Base-by-base conservation (phyloP, 345 rosid genomes). In the Salix caprea region DNA sequence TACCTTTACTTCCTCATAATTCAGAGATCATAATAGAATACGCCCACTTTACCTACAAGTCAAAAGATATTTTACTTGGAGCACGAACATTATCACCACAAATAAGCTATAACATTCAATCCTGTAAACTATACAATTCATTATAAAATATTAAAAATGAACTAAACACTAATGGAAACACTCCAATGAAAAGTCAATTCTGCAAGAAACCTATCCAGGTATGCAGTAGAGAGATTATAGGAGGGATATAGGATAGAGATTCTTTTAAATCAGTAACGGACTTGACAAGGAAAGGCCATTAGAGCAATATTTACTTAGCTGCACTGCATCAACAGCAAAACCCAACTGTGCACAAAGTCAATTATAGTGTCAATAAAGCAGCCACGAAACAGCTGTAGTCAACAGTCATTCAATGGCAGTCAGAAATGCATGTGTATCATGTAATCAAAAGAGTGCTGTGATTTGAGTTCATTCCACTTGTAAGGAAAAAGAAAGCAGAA, bases 11-110 rank as follows among this genome's bases (percentile, higher is more conserved):
- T 92, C 92, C 92, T 86, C 97, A 89, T 89, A 89, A 89, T 90
- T 95, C 98, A 94, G 99, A 88, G 99, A 90, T 90, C 94, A 91
- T 92, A 84, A 89, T 86, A 91, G 93, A 90, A 90, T 72, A 93
- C 92, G 97, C 88, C 99, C 92, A 91, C 89, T 87, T 96, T 91
- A 92, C 99, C 99, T 96, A 96, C 99, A 96, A 96, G 90, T 85
- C 76, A 92, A 89, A 96, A 94, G 91, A 90, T 89, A 92, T 85
- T 88, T 92, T 81, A 94, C 87, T 92, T 85, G 92, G 94, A 87
- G 91, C 71, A 86, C 77, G 87, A 87, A 90, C 84, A 86, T 85
- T 80, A 84, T 87, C 90, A 87, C 90, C 87, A 87, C 74, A 69
- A 88, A 81, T 78, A 81, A 74, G 79, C 87, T 82, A 72, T 84